Conservation (phyloP, 306 rosid species). For the Vicia faba region DNA sequence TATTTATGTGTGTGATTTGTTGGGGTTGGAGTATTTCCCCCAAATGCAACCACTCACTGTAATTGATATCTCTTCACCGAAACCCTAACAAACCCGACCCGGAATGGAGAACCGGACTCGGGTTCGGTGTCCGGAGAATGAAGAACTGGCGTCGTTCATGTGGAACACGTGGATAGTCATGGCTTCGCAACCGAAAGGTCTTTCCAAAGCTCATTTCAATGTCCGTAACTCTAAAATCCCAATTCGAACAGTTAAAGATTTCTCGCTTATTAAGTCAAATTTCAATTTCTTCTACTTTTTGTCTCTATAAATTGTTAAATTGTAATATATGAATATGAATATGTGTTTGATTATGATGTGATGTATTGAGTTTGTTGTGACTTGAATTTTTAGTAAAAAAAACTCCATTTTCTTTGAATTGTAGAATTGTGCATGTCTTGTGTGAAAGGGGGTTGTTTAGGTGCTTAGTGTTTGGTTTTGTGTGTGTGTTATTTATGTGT, state of each 20-base stretch:
- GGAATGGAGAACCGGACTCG: conserved; percentile 31
- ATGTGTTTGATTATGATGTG: background rate
- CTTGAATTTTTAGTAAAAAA: background rate
- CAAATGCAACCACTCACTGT: too few relatives aligned
- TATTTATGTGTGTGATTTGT: too few relatives aligned
- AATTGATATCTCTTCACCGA: background rate
- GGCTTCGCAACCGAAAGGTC: conserved; percentile 69
- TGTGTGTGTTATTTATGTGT: background rate
- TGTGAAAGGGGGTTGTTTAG: conserved; percentile 17
- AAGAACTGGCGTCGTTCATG: conserved; percentile 61
- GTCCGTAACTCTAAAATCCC: conserved; percentile 66
- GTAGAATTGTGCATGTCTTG: background rate
- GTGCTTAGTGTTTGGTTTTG: conserved; percentile 5
- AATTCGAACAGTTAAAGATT: conserved; percentile 67
- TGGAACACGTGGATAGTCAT: conserved; percentile 69
- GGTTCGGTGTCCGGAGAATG: conserved; percentile 55
- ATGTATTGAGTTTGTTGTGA: background rate
- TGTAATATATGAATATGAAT: background rate
- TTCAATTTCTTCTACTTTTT: background rate
- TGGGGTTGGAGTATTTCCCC: too few relatives aligned
- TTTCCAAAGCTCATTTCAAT: conserved; percentile 76
- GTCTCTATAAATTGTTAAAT: background rate
- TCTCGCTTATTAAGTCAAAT: conserved; percentile 73
- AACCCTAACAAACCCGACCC: conserved; percentile 19
- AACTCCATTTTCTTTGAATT: background rate